Evolutionary conservation across 2,329 filamentous ascomycete species (phyloP), one percentile per base, ranked within the genome.

Genomic region (Colletotrichum sp.): DNA sequence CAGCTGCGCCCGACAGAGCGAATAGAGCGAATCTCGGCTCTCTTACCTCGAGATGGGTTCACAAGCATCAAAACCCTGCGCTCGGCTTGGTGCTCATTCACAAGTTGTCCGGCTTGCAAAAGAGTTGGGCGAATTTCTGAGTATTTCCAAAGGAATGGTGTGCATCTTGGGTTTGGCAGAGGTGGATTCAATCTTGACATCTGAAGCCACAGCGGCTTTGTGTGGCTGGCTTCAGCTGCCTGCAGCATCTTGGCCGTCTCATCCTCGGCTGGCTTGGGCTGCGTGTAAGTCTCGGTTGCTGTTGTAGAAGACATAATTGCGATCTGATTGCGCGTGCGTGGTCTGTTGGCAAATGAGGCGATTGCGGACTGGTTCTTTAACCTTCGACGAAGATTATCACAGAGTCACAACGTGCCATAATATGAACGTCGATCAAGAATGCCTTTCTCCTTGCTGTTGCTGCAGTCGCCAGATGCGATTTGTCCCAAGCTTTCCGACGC

Each of bases 141-240:
- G 71, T 83, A 85, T 38, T 76, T 73, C 84, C 83, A 85, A 3
- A 83, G 32, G 61, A 81, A 75, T 0, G 87, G 86, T 4, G 82
- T 72, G 16, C 81, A 80, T 24, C 77, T 82, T 0, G 88, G 88
- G 69, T 86, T 86, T 7, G 87, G 88, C 5, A 80, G 74, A 2
- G 87, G 85, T 5, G 87, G 87, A 64, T 87, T 87, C 30, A 87
- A 80, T 32, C 79, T 80, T 12, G 78, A 77, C 86, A 89, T 88
- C 72, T 87, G 84, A 3, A 82, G 80, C 87, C 87, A 89, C 4
- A 89, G 79, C 0, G 87, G 87, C 62, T 77, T 79, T 6, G 78
- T 80, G 48, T 80, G 78, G 30, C 73, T 69, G 28, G 48, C 58
- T 16, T 69, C 63, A 5, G 74, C 74, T 4, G 67, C 72, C 14